phyloP scores from a whole-genome alignment of 805 yeast genomes.

The Yarrowia divulgata region DNA sequence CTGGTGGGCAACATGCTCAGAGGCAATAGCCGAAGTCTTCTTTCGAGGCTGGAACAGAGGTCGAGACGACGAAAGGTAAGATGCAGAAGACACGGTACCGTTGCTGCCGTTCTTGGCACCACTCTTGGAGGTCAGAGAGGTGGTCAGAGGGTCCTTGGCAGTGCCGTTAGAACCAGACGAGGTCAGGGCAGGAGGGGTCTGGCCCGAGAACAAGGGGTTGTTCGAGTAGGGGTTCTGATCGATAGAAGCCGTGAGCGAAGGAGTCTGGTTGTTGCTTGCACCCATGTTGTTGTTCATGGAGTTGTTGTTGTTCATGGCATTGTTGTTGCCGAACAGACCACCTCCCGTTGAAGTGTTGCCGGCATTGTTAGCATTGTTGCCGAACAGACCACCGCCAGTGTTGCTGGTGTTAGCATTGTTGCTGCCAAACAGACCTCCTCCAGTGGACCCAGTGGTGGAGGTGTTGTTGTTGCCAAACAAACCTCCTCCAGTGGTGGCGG shows the following conservation, averaged over 20 bases:
- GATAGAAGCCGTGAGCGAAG: slow-evolving; percentile 51
- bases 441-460: slow-evolving; percentile 37
- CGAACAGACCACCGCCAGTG: slow-evolving; percentile 44
- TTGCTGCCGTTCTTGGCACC: slow-evolving; percentile 62
- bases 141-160: slow-evolving; percentile 55
- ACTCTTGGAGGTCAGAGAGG: slow-evolving; percentile 54
- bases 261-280: slow-evolving; percentile 45
- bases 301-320: slow-evolving; percentile 40
- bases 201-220: slow-evolving; percentile 65
- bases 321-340: slow-evolving; percentile 43
- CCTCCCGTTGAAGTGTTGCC: slow-evolving; percentile 41
- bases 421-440: slow-evolving; percentile 42
- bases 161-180: slow-evolving; percentile 50
- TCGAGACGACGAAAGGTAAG: slow-evolving; percentile 65
- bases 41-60: slow-evolving; percentile 55
- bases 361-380: slow-evolving; percentile 41
- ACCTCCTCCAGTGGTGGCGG: slow-evolving; percentile 41
- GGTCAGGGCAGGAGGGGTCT: slow-evolving; percentile 47
- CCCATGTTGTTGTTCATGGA: slow-evolving; percentile 47
- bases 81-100: slow-evolving; percentile 62
- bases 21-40: slow-evolving; percentile 35
- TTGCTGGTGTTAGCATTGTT: slow-evolving; percentile 42
- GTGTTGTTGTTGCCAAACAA: slow-evolving; percentile 42
- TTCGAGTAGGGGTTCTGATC: slow-evolving; percentile 79
- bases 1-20: slow-evolving; percentile 23